Evolutionary conservation across 768 basidiomycete genomes (phyloP), one percentile per base, ranked within the genome.

Genomic region (Suillus decipiens): DNA sequence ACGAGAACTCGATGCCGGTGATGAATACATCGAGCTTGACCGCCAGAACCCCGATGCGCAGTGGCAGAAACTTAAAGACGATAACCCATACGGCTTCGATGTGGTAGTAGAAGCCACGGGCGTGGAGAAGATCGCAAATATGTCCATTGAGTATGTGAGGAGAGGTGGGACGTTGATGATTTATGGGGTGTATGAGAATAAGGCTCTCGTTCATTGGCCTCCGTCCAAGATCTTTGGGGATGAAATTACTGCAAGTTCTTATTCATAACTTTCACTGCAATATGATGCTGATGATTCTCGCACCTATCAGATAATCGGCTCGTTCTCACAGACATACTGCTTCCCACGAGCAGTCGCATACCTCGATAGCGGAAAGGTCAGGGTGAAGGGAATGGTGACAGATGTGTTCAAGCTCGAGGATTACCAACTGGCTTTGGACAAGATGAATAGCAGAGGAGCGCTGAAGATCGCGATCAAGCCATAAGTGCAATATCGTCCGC

Each of bases 311-410:
- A 94, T 95, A 68, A 92, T 95, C 63, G 93, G 93, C 14, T 95
- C 93, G 1, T 95, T 95, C 80, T 90, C 93, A 10, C 94, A 95
- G 67, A 88, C 88, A 1, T 88, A 81, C 77, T 95, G 93, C 76
- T 95, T 96, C 88, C 92, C 93, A 50, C 88, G 94, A 6, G 93
- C 94, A 2, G 86, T 96, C 41, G 90, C 88, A 14, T 95, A 95
- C 73, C 86, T 96, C 22, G 94, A 96, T 69, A 86, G 86, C 66
- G 91, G 92, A 8, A 95, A 93, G 78, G 80, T 95, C 69, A 89
- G 81, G 61, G 84, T 90, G 28, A 88, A 89, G 73, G 91, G 90
- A n/a, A 90, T 93, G 81, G 89, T 92, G 33, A 81, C 88, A 8
- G 84, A 90, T 68, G 72, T 85, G 15, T 91, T 84, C 76, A 85